Evolutionary conservation across 345 rosid species (phyloP).

Genomic region (Odontarrhena argentea): DNA sequence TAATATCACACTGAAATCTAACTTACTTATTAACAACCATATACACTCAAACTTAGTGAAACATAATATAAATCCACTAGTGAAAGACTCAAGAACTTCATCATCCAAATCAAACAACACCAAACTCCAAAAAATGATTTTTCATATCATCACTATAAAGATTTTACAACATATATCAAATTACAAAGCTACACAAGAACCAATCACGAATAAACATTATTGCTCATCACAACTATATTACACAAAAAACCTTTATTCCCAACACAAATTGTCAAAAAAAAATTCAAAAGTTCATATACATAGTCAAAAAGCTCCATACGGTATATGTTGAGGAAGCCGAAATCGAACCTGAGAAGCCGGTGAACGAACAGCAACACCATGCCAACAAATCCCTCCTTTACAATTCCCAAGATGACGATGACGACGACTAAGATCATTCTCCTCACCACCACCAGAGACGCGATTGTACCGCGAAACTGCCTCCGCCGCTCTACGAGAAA

Average conservation of each 20-base stretch:
- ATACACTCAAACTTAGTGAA: too few species aligned
- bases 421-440: conserved; percentile 36
- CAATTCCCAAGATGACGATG: conserved; percentile 68
- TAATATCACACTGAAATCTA: background rate
- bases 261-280: background rate
- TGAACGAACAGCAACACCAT: conserved; percentile 90
- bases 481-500: conserved; percentile 71
- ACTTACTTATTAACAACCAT: too few species aligned
- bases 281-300: background rate
- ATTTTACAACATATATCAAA: too few species aligned
- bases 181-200: too few species aligned
- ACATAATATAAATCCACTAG: too few species aligned
- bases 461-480: conserved; percentile 56
- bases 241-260: too few species aligned
- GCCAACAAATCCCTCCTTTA: conserved; percentile 98
- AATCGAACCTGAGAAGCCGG: conserved; percentile 96
- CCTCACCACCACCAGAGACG: conserved; percentile 16
- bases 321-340: conserved; percentile 69
- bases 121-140: too few species aligned
- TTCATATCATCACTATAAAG: too few species aligned
- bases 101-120: too few species aligned
- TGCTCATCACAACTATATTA: too few species aligned
- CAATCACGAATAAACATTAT: too few species aligned
- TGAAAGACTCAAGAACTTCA: too few species aligned
- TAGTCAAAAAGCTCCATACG: conserved; percentile 40